Conservation (phyloP, 2,329 filamentous ascomycete genomes). For the Aspergillus sp. region DNA sequence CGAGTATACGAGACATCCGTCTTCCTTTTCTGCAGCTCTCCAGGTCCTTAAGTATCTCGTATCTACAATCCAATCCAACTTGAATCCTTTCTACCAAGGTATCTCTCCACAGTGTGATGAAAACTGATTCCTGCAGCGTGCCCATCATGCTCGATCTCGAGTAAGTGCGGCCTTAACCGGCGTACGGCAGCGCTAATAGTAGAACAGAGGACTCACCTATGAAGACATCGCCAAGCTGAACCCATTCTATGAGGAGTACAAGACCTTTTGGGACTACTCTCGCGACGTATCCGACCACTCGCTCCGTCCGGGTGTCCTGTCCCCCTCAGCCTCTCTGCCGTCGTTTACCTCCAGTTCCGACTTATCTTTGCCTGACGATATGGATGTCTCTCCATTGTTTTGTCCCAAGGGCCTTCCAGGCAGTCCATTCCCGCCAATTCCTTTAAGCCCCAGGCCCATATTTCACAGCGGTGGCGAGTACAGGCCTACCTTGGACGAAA, state of each 20-base stretch:
- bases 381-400: slow-evolving; percentile 9
- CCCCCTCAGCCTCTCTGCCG: slow-evolving; percentile 20
- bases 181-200: slow-evolving; percentile 6
- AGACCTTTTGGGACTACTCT: slow-evolving; percentile 21
- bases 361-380: slow-evolving; percentile 9
- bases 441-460: slow-evolving; percentile 2
- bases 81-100: background rate
- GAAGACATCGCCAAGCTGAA: slow-evolving; percentile 29
- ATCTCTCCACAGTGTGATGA: slow-evolving; percentile 10
- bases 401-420: background rate
- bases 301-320: slow-evolving; percentile 15
- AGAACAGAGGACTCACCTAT: slow-evolving; percentile 22
- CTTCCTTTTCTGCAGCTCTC: background rate
- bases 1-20: background rate
- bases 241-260: slow-evolving; percentile 26
- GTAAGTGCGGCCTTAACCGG: slow-evolving; percentile 18
- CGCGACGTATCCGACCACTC: slow-evolving; percentile 10
- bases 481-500: slow-evolving; percentile 14
- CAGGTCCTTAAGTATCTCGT: background rate
- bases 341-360: slow-evolving; percentile 11
- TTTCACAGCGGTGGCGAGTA: slow-evolving; percentile 15
- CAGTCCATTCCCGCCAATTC: background rate
- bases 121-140: slow-evolving; percentile 22
- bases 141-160: slow-evolving; percentile 29
- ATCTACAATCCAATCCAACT: background rate